Evolutionary conservation across 768 basidiomycete species (phyloP), one percentile per base, ranked within the genome.

Genomic region (Termitomyces sp.): DNA sequence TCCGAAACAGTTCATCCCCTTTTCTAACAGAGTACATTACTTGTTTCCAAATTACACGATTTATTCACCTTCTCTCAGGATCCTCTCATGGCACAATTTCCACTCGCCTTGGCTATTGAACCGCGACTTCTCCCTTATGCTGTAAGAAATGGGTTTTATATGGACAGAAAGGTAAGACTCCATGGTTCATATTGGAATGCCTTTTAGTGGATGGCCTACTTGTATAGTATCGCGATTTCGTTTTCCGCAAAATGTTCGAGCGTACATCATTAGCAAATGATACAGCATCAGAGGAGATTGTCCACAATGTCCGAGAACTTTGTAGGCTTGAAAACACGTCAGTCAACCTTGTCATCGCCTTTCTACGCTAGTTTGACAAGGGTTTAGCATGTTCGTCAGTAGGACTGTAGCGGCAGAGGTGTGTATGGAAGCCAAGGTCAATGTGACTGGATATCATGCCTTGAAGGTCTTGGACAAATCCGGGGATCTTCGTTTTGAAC

Each of bases 171-270:
- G 76, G 88, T 85, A 69, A 55, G 68, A 19, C 21, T 14, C 23
- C 15, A 38, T 28, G 9, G 3, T 7, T 9, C 10, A 23, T 9
- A 26, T 31, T 17, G 1, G 19, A 14, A 28, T 41, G 15, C 21
- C 28, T 53, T 35, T 28, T 19, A n/a, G 50, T n/a, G 31, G 6
- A 28, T 7, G 26, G 23, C 11, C 50, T 21, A 30, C 33, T 21
- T 50, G 33, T 50, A 19, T 53, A 91, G 87, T 89, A 91, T 67
- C 87, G 88, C 46, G 84, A 91, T 66, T 91, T 90, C 63, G 84
- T 91, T n/a, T 90, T 91, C 67, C 85, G 89, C 47, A 89, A 89
- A 68, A 90, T 91, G 82, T 91, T 91, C 60, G 87, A 89, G 68
- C 81, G 82, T 59, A 75, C 77, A 17, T 62, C 77, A 1, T 62